Base-by-base conservation (phyloP, 2,329 filamentous ascomycete genomes). In the Xylaria sp. region DNA sequence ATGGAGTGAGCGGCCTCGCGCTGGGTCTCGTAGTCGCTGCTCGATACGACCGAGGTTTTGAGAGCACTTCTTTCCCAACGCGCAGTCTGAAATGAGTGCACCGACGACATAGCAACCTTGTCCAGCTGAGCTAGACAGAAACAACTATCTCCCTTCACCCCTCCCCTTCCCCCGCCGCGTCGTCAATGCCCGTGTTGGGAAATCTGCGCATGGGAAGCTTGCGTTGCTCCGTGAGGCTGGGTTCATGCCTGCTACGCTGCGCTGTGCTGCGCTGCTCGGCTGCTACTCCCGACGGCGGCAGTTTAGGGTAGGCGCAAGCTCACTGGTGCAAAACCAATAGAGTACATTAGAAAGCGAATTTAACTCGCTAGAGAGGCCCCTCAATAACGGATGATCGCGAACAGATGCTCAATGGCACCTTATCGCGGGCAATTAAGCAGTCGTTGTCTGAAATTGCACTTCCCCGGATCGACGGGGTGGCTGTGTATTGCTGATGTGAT, bases 401-500 rank as follows among this genome's bases (percentile, higher is more conserved):
- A 10, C 33, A 9, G 6, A 2, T 36, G 33, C 33, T 36, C 33
- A 36, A 10, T 28, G 33, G 33, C 33, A 36, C 33, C 33, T 36
- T 36, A 10, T 36, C 33, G 33, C 10, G 33, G 33, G 33, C 33
- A 36, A 36, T 36, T 36, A 7, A 10, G 33, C 1, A 36, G 33
- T 36, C 10, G 33, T 36, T 33, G 8, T 36, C 10, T 36, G 33
- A 10, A 36, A 7, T 10, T 36, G 33, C 33, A 2, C 33, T 41
- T 41, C 39, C 39, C 39, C 39, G 39, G 39, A 41, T 12, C 39
- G 13, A 41, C 39, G 18, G 18, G 43, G 43, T 48, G 43, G n/a
- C 43, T 48, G n/a, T 48, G 43, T n/a, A 10, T 36, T 48, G 43
- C 43, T 48, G 43, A 48, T 48, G 43, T 48, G n/a, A 48, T 46